Conservation (phyloP, 2,329 filamentous ascomycete species). For the Hymenoscyphus linearis region DNA sequence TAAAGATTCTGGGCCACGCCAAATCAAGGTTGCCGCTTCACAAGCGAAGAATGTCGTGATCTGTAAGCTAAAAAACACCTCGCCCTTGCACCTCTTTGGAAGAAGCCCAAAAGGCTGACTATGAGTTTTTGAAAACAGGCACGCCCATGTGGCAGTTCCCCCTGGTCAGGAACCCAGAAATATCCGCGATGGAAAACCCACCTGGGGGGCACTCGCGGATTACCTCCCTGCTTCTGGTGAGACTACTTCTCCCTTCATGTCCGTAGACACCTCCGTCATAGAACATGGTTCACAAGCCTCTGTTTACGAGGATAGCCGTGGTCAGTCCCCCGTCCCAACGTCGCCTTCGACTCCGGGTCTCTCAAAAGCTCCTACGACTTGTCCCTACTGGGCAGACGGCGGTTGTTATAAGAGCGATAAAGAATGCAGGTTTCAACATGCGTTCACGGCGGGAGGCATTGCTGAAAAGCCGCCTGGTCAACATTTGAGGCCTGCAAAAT, state of each 20-base stretch:
- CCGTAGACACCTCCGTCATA: background rate
- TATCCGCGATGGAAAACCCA: conserved; percentile 21
- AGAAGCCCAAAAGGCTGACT: too few species aligned
- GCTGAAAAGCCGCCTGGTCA: background rate
- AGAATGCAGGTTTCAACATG: background rate
- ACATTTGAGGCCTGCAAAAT: too few species aligned
- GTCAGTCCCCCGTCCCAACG: background rate
- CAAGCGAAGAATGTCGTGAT: conserved; percentile 24
- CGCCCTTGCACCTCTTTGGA: too few species aligned
- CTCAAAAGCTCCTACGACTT: background rate
- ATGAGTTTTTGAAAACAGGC: background rate
- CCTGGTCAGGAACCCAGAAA: conserved; percentile 9
- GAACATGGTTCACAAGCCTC: background rate
- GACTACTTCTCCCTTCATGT: background rate
- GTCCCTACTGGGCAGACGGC: background rate
- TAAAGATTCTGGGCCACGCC: conserved; percentile 16
- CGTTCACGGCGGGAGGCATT: background rate
- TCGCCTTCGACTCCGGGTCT: background rate
- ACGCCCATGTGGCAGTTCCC: background rate
- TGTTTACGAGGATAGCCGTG: background rate
- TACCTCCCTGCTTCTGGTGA: background rate
- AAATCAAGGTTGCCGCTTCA: conserved; percentile 23
- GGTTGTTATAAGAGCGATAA: conserved; percentile 1
- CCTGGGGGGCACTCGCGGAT: conserved; percentile 22
- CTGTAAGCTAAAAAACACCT: conserved; percentile 15